Evolutionary conservation across 768 basidiomycete genomes (phyloP).

Genomic region (Lactarius hengduanensis): DNA sequence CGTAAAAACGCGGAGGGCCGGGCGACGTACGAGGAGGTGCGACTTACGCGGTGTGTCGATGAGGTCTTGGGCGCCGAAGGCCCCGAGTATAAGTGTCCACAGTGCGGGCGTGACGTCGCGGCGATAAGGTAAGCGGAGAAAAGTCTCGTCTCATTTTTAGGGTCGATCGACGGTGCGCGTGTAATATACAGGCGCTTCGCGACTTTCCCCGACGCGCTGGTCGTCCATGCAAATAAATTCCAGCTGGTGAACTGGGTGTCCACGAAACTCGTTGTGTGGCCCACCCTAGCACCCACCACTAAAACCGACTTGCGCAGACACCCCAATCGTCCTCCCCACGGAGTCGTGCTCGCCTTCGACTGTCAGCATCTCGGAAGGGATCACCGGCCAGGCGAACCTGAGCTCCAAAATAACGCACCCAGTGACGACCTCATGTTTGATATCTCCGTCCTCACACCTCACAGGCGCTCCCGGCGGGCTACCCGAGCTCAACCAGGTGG

Average conservation of each 20-base stretch:
- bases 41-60: conserved; percentile 60
- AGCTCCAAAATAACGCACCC: conserved; percentile 53
- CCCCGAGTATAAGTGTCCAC: conserved; percentile 79
- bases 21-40: conserved; percentile 59
- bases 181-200: conserved; percentile 68
- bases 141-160: neutral
- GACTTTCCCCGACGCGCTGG: conserved; percentile 84
- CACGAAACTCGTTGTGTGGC: conserved; percentile 73
- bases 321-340: conserved; percentile 72
- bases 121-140: conserved; percentile 63
- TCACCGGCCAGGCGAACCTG: conserved; percentile 63
- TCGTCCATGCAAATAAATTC: conserved; percentile 91
- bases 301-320: conserved; percentile 52
- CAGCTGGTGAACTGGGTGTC: conserved; percentile 97
- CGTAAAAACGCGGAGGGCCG: conserved; percentile 61
- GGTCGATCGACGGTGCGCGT: neutral
- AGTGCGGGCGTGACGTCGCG: conserved; percentile 62
- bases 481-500: conserved; percentile 70
- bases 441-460: too few relatives aligned
- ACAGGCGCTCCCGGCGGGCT: conserved; percentile 18
- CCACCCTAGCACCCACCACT: neutral
- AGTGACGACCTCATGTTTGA: conserved; percentile 25
- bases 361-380: conserved; percentile 64
- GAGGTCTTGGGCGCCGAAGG: conserved; percentile 56
- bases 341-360: conserved; percentile 59